Percentiles rank a stretch among this genome's conserved stretches.
Conservation (phyloP, 1,284 basidiomycete genomes). For the Ceratobasidium sp. region DNA sequence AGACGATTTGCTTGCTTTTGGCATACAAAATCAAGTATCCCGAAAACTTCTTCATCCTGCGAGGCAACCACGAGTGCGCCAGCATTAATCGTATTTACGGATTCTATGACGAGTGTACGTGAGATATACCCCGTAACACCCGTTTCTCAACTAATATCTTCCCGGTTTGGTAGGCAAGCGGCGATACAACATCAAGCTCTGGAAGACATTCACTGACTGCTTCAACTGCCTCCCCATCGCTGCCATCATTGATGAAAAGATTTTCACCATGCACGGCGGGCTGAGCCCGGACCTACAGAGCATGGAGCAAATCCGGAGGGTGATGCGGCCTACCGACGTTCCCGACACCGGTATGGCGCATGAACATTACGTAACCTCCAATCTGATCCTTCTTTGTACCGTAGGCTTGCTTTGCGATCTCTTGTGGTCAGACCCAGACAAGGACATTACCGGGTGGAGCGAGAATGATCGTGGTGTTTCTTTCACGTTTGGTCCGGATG, state of each 20-base stretch:
- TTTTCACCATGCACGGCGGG: conserved; percentile 93
- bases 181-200: conserved; percentile 96
- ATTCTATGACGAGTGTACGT: conserved; percentile 93
- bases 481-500: conserved; percentile 98
- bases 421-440: conserved; percentile 99
- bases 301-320: conserved; percentile 99
- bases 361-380: conserved; percentile 1
- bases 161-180: conserved; percentile 75
- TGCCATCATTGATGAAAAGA: conserved; percentile 97
- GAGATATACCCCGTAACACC: conserved; percentile 33
- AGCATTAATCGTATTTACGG: conserved; percentile 96
- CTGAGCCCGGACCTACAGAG: conserved; percentile 96
- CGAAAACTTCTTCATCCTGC: conserved; percentile 95
- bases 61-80: conserved; percentile 94
- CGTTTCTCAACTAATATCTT: conserved; percentile 13
- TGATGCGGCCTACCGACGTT: conserved; percentile 99
- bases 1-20: conserved; percentile 89
- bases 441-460: conserved; percentile 99
- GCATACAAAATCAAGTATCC: conserved; percentile 99
- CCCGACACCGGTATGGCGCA: conserved; percentile 87
- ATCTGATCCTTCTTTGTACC: conserved; percentile 44
- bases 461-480: conserved; percentile 99
- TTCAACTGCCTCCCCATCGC: conserved; percentile 96
- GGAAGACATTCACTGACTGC: conserved; percentile 98
- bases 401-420: conserved; percentile 91